These are phyloP conservation scores for Populus trichocarpa DNA, from an alignment of 441 rosid genomes.

Conservation along the genomic window DNA sequence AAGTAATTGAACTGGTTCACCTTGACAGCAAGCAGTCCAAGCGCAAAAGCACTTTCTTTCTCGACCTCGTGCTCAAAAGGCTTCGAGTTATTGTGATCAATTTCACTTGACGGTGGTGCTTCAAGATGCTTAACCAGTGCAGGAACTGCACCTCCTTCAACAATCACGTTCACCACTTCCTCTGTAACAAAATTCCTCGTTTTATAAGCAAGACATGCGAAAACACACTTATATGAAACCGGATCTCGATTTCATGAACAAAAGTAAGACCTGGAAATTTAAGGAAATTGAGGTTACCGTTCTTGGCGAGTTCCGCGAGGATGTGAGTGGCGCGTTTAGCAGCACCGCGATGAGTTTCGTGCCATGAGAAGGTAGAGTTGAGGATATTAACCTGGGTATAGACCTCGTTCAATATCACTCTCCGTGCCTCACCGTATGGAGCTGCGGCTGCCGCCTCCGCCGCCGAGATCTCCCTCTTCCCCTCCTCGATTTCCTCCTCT, in stretches of 20 bases:
- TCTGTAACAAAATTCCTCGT: slow-evolving; percentile 37
- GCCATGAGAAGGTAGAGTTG: slow-evolving; percentile 71
- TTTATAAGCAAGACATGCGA: slow-evolving; percentile 4
- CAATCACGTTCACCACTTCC: slow-evolving; percentile 91
- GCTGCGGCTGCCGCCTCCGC: slow-evolving; percentile 7
- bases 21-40: slow-evolving; percentile 79
- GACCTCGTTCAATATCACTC: slow-evolving; percentile 56
- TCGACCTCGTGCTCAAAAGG: slow-evolving; percentile 95
- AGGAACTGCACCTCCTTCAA: slow-evolving; percentile 92
- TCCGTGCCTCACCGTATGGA: slow-evolving; percentile 51
- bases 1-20: slow-evolving; percentile 24
- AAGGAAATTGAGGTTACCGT: slow-evolving; percentile 46
- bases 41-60: slow-evolving; percentile 54
- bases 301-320: slow-evolving; percentile 92
- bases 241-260: background rate
- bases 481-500: slow-evolving; percentile 64
- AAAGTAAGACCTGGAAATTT: background rate
- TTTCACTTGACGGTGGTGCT: slow-evolving; percentile 61
- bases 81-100: slow-evolving; percentile 36
- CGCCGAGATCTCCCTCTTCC: slow-evolving; percentile 49
- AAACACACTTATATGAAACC: background rate
- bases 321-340: slow-evolving; percentile 94
- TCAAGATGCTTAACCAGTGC: slow-evolving; percentile 89
- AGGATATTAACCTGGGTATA: slow-evolving; percentile 70
- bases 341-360: slow-evolving; percentile 82